Evolutionary conservation across 768 basidiomycete species (phyloP).

Genomic region (Amanita phalloides): DNA sequence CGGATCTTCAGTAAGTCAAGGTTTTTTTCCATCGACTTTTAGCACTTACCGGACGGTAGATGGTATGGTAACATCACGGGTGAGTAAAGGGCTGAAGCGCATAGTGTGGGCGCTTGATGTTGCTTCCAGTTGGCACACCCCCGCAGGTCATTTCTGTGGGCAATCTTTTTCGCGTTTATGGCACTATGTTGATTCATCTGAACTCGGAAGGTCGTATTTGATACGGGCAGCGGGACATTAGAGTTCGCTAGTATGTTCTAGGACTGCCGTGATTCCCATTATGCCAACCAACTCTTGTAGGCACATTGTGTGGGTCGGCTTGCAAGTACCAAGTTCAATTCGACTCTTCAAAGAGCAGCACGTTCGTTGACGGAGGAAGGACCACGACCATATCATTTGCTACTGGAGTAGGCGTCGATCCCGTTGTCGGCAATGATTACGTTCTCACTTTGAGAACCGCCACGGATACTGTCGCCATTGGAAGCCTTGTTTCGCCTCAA

Average conservation of each 20-base stretch:
- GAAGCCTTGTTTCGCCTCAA: too few relatives aligned
- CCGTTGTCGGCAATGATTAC: slow-evolving; percentile 39
- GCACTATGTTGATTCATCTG: background rate
- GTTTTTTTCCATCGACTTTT: background rate
- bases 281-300: too few relatives aligned
- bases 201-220: slow-evolving; percentile 38
- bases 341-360: slow-evolving; percentile 36
- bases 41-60: slow-evolving; percentile 15
- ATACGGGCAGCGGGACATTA: slow-evolving; percentile 26
- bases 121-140: slow-evolving; percentile 33
- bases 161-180: background rate
- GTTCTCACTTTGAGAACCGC: slow-evolving; percentile 8
- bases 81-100: slow-evolving; percentile 8
- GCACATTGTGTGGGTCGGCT: too few relatives aligned
- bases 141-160: slow-evolving; percentile 34
- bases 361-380: slow-evolving; percentile 33
- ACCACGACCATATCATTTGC: slow-evolving; percentile 36
- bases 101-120: background rate
- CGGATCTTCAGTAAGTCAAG: slow-evolving; percentile 39
- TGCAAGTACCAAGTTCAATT: slow-evolving; percentile 20
- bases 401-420: slow-evolving; percentile 48
- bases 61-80: slow-evolving; percentile 45
- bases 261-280: too few relatives aligned
- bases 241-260: too few relatives aligned
- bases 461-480: too few relatives aligned